Percentiles rank a stretch among this genome's conserved stretches.
phyloP scores from a whole-genome alignment of 371 early-diverging fungal species.

The Rhizopus microsporus region DNA sequence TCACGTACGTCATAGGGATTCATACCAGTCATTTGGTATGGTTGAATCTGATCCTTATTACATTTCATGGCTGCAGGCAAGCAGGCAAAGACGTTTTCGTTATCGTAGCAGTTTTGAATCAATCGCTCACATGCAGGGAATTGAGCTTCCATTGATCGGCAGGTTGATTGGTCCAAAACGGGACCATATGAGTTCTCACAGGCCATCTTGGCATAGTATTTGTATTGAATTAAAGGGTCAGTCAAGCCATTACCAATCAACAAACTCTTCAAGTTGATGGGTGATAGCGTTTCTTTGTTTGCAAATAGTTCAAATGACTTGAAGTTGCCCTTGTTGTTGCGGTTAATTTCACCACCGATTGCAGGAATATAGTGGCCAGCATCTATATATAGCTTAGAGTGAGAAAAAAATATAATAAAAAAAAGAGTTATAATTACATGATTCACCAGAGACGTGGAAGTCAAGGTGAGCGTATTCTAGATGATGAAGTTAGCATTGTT shows the following conservation, averaged over 20 bases:
- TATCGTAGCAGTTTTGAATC: constrained; percentile 85
- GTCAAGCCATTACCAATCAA: constrained; percentile 93
- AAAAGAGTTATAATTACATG: constrained; percentile 31
- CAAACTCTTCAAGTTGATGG: constrained; percentile 76
- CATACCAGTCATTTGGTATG: constrained; percentile 65
- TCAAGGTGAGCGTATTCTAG: constrained; percentile 55
- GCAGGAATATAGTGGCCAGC: constrained; percentile 86
- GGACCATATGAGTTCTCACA: constrained; percentile 78
- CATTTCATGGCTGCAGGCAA: constrained; percentile 88
- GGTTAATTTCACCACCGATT: constrained; percentile 69
- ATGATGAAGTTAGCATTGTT: not conserved
- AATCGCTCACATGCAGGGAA: constrained; percentile 79
- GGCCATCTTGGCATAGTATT: constrained; percentile 88
- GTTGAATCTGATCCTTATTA: constrained; percentile 69
- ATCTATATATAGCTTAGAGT: constrained; percentile 28
- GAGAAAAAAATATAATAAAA: not conserved
- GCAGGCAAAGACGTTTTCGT: constrained; percentile 72
- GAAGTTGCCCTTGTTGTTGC: constrained; percentile 60
- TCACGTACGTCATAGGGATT: constrained; percentile 87
- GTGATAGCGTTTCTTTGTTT: constrained; percentile 45
- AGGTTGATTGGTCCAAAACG: constrained; percentile 64
- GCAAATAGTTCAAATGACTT: constrained; percentile 33
- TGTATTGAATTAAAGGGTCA: constrained; percentile 88
- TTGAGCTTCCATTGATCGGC: constrained; percentile 70
- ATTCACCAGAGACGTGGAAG: constrained; percentile 62